Evolutionary conservation across 2,329 filamentous ascomycete species (phyloP).

Genomic region (Aureobasidium sp.): DNA sequence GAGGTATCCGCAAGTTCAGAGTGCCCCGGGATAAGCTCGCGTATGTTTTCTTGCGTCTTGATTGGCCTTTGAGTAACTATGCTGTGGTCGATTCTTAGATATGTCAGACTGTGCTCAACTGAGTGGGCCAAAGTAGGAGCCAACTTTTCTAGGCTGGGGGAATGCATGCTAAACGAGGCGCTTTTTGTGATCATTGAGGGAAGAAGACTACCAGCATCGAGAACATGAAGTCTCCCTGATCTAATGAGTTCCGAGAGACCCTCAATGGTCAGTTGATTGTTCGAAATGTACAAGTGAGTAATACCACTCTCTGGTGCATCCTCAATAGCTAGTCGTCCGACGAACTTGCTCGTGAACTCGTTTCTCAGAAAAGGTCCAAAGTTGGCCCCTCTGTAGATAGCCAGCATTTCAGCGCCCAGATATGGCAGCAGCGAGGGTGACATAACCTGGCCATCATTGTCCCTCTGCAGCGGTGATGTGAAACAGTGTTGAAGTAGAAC

Average conservation of each 20-base stretch:
- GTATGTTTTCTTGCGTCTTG: slow-evolving; percentile 17
- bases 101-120: slow-evolving; percentile 44
- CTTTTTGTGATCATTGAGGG: slow-evolving; percentile 22
- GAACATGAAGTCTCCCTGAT: slow-evolving; percentile 46
- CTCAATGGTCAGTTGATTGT: slow-evolving; percentile 50
- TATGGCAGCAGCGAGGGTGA: slow-evolving; percentile 29
- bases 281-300: slow-evolving; percentile 54
- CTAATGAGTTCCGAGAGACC: slow-evolving; percentile 48
- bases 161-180: slow-evolving; percentile 27
- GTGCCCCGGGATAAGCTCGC: slow-evolving; percentile 22
- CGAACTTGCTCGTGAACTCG: slow-evolving; percentile 43
- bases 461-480: slow-evolving; percentile 6
- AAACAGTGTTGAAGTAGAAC: slow-evolving; percentile 48
- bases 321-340: slow-evolving; percentile 50
- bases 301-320: slow-evolving; percentile 49
- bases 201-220: slow-evolving; percentile 49
- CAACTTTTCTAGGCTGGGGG: slow-evolving; percentile 48
- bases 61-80: slow-evolving; percentile 44
- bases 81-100: slow-evolving; percentile 50
- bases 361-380: slow-evolving; percentile 48
- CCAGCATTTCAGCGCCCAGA: slow-evolving; percentile 33
- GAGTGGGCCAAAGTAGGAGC: slow-evolving; percentile 43
- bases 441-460: slow-evolving; percentile 16
- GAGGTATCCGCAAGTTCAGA: slow-evolving; percentile 26
- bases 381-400: slow-evolving; percentile 38